Evolutionary conservation across 805 yeast species (phyloP), one percentile per base, ranked within the genome.

Genomic region (Spathaspora arborariae): DNA sequence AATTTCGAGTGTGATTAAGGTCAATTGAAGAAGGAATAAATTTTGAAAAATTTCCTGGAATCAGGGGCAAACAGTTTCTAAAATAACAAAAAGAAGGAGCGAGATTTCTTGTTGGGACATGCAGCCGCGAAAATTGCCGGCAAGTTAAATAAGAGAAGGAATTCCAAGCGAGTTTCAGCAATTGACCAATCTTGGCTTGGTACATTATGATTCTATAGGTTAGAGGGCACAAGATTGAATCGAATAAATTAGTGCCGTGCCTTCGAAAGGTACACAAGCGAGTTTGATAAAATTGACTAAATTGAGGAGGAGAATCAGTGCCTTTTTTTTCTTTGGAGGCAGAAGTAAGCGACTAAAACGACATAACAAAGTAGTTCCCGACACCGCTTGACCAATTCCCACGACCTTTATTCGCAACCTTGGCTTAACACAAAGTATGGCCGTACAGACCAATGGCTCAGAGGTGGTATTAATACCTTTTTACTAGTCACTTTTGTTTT

Each of bases 21-120:
- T 20, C 20, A 37, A 37, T 37, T 20, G 40, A 20, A 20, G 19
- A 20, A 20, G 26, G 22, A 37, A 9, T 37, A 27, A 37, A 37
- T 11, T 37, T 37, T 37, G 40, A 37, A 37, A 37, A 37, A 3
- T 37, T 37, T 30, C 16, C 33, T 24, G 8, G 35, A 16, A 26
- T 10, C 6, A 16, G 42, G 19, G 42, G 42, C 42, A 40, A 40
- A 26, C 42, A 3, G 16, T 4, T 18, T 16, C n/a, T 37, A 37
- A 20, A 37, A 21, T 16, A 20, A 8, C 21, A 40, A 20, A 26
- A 39, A 40, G 22, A 26, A 40, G 11, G 36, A 18, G 33, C 21
- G 20, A 35, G 20, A 18, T 16, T 40, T 40, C 35, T 24, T 27
- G n/a, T n/a, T n/a, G 42, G 35, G 35, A 24, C 35, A 27, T 37